Evolutionary conservation across 2,329 filamentous ascomycete genomes (phyloP).

Genomic region (Dendrostoma leiphaemia): DNA sequence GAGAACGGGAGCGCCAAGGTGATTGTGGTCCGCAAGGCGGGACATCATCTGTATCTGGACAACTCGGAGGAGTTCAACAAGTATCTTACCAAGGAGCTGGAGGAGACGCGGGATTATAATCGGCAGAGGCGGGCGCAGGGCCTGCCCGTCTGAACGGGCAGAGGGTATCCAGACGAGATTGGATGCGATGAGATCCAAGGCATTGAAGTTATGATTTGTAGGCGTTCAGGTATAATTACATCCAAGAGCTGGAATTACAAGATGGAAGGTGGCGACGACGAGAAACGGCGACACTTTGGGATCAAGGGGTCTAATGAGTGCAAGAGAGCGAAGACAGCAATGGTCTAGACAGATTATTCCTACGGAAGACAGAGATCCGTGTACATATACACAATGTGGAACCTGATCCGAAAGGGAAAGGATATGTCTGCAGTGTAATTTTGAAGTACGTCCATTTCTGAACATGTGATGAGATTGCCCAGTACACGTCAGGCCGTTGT

Average conservation of each 20-base stretch:
- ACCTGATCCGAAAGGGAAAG: too few relatives aligned
- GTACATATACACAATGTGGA: not conserved
- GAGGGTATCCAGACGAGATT: too few relatives aligned
- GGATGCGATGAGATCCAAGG: too few relatives aligned
- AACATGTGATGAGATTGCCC: too few relatives aligned
- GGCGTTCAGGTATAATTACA: not conserved
- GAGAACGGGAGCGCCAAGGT: constrained; percentile 86
- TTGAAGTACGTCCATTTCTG: too few relatives aligned
- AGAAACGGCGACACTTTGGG: too few relatives aligned
- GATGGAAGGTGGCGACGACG: not conserved
- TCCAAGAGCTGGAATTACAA: not conserved
- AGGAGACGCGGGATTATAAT: constrained; percentile 40
- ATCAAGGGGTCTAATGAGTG: too few relatives aligned
- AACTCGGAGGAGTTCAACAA: constrained; percentile 58
- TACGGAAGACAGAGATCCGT: not conserved
- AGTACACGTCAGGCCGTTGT: too few relatives aligned
- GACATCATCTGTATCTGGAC: constrained; percentile 60
- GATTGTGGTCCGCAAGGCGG: constrained; percentile 64
- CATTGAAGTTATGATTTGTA: too few relatives aligned
- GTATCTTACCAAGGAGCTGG: constrained; percentile 50
- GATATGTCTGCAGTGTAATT: too few relatives aligned
- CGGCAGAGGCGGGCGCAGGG: constrained; percentile 17
- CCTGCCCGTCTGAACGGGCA: not conserved
- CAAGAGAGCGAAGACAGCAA: not conserved
- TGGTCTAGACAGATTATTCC: not conserved